phyloP scores from a whole-genome alignment of 129 eudicot species.

The Escallonia herrerae region DNA sequence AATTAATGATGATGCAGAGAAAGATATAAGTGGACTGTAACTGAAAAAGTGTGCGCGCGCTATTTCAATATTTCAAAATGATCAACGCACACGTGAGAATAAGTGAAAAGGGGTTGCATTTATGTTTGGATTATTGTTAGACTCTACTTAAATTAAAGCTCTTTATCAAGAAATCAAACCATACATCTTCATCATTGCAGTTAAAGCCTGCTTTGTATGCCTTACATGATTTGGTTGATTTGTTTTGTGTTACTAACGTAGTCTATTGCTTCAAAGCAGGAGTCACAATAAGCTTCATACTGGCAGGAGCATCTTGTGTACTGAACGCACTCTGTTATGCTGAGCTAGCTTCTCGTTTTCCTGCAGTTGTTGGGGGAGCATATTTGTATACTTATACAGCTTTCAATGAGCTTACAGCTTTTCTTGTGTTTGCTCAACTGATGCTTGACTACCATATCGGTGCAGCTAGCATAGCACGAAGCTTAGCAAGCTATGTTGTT shows the following conservation, averaged over 20 bases:
- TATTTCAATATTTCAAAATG: too few relatives aligned
- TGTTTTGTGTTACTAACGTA: slow-evolving; percentile 10
- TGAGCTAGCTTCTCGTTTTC: slow-evolving; percentile 89
- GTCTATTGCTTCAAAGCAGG: slow-evolving; percentile 39
- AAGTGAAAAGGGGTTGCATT: not conserved
- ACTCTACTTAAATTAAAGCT: not conserved
- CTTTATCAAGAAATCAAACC: too few relatives aligned
- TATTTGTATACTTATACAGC: slow-evolving; percentile 87
- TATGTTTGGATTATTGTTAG: not conserved
- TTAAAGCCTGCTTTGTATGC: not conserved
- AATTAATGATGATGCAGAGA: too few relatives aligned
- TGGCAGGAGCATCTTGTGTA: slow-evolving; percentile 94
- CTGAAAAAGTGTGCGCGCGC: too few relatives aligned
- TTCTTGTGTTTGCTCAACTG: slow-evolving; percentile 89
- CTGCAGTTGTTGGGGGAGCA: slow-evolving; percentile 99
- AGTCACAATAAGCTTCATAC: slow-evolving; percentile 79
- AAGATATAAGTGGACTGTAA: too few relatives aligned
- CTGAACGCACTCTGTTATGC: slow-evolving; percentile 97
- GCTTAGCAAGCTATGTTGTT: slow-evolving; percentile 86
- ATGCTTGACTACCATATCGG: slow-evolving; percentile 99
- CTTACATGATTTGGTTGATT: not conserved
- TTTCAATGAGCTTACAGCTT: slow-evolving; percentile 95
- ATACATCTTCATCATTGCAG: not conserved
- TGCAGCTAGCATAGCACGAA: slow-evolving; percentile 98
- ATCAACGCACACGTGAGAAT: not conserved